These are phyloP conservation scores for Petunia secreta DNA, from an alignment of 257 asterid genomes.

Conservation along the genomic window DNA sequence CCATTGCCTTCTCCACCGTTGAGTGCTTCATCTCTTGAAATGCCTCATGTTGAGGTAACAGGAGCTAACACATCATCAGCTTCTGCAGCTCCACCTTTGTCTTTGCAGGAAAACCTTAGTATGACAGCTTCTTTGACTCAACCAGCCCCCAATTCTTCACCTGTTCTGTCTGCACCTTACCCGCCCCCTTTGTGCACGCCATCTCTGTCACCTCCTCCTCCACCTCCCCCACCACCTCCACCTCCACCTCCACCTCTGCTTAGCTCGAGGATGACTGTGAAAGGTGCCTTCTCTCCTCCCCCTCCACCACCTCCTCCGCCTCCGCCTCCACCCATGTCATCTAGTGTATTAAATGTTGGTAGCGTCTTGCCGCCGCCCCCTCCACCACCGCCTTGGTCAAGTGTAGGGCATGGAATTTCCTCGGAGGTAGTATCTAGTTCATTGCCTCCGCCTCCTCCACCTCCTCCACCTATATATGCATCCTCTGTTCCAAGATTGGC, in stretches of 20 bases:
- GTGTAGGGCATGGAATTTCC: constrained; percentile 26
- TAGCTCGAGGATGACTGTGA: constrained; percentile 32
- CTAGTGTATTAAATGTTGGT: constrained; percentile 38
- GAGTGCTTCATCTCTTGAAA: constrained; percentile 24
- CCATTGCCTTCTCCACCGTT: constrained; percentile 33
- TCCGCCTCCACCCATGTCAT: constrained; percentile 33
- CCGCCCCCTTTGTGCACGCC: constrained; percentile 36
- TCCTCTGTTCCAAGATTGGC: neutral
- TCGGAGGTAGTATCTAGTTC: constrained; percentile 33
- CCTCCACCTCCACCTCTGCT: constrained; percentile 37
- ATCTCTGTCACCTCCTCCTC: constrained; percentile 34
- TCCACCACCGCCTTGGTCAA: constrained; percentile 63
- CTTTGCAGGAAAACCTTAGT: constrained; percentile 17
- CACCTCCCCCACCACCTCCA: constrained; percentile 36
- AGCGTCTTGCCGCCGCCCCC: constrained; percentile 48
- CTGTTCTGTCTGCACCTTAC: constrained; percentile 27
- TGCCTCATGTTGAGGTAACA: neutral
- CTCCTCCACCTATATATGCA: neutral
- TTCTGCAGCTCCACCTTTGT: constrained; percentile 26
- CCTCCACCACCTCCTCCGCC: constrained; percentile 42
- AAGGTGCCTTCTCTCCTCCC: constrained; percentile 31
- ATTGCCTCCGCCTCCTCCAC: constrained; percentile 28
- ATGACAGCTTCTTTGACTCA: constrained; percentile 23
- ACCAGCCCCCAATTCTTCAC: neutral
- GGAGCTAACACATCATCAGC: constrained; percentile 17